Evolutionary conservation across 73 alveolate species (phyloP), one percentile per base, ranked within the genome.

Genomic region (Paramecium primaurelia): DNA sequence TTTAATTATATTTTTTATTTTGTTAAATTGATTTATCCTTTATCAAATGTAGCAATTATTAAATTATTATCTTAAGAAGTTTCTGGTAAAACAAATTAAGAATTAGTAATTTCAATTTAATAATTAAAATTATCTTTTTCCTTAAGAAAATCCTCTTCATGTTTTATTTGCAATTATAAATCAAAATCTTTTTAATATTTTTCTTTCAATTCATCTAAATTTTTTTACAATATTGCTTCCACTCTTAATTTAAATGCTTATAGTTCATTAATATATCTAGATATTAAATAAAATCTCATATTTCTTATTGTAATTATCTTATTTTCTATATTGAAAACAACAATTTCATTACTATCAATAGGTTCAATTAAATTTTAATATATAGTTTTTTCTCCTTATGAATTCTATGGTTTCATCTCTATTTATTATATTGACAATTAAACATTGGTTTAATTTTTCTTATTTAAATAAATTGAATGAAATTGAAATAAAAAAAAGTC

Each of bases 211-310:
- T 80, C 75, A 38, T 80, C 91, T 16, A 20, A 32, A 80, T 44
- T 80, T 10, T 80, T 26, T n/a, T 40, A 80, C 5, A 80, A 26
- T 25, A 80, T 80, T 20, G 37, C 77, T 49, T 40, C 75, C 8
- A 80, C 34, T 45, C 58, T 80, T 26, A 45, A 25, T 47, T 80
- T 44, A 45, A 80, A 80, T 8, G 91, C 47, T 36, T 45, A 5
- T 2, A 80, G 75, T 45, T 80, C 91, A 45, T 80, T 80, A 30
- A 80, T 80, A 28, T 80, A 80, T 80, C 58, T 80, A 3, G 91
- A 40, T 1, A 80, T 80, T 10, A 80, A 28, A 14, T 32, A 32
- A 45, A 80, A 45, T 80, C 38, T 80, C 75, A 80, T 44, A 14
- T 80, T 80, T 14, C 32, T 64, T 18, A 80, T 40, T 16, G 49